These are phyloP conservation scores for Debaryomyces robertsiae DNA, from an alignment of 1,139 yeast genomes.

Conservation along the genomic window DNA sequence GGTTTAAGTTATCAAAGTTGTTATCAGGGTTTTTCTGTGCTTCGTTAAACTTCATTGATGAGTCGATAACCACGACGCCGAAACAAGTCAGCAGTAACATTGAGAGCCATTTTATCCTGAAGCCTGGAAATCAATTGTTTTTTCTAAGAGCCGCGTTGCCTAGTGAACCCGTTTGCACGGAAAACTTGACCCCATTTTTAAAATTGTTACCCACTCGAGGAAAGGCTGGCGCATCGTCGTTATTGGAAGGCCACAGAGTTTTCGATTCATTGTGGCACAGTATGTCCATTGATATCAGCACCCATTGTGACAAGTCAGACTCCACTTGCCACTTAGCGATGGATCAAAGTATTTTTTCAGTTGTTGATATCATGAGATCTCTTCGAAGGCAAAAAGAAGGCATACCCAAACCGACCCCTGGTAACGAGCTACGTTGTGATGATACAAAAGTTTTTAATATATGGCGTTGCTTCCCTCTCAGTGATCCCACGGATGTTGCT, in stretches of 20 bases:
- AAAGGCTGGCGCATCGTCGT: conserved; percentile 81
- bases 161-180: conserved; percentile 95
- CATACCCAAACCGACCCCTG: conserved; percentile 78
- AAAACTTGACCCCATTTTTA: conserved; percentile 90
- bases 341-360: conserved; percentile 73
- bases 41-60: conserved; percentile 84
- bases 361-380: conserved; percentile 70
- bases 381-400: conserved; percentile 61
- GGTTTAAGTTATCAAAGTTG: conserved; percentile 74
- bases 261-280: conserved; percentile 95
- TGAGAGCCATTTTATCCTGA: conserved; percentile 20
- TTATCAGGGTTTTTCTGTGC: conserved; percentile 95
- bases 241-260: conserved; percentile 92
- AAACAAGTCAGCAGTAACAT: conserved; percentile 25
- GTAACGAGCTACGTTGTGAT: conserved; percentile 73
- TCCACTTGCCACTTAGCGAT: conserved; percentile 53
- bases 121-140: conserved; percentile 45
- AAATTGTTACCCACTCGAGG: conserved; percentile 92
- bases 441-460: conserved; percentile 54
- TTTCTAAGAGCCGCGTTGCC: conserved; percentile 86
- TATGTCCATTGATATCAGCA: conserved; percentile 82
- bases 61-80: conserved; percentile 77
- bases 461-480: conserved; percentile 79
- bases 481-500: conserved; percentile 51
- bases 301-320: conserved; percentile 45